Evolutionary conservation across 2,329 filamentous ascomycete genomes (phyloP), one percentile per base, ranked within the genome.

Genomic region (Pestalotiopsis sp.): DNA sequence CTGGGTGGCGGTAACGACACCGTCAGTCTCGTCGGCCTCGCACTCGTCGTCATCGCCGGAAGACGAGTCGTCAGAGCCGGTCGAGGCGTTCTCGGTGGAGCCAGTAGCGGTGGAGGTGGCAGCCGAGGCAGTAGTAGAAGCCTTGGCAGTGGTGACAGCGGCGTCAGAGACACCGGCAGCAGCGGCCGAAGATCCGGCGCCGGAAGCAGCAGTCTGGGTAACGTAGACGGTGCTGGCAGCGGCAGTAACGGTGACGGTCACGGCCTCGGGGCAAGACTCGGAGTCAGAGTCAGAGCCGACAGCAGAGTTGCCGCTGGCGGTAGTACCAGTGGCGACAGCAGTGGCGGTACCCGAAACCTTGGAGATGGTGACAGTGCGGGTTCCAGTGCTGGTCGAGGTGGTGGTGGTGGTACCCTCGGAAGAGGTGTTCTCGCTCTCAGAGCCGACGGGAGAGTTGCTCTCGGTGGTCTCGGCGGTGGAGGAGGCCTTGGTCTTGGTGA

Each of bases 1-100:
- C 38, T 74, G 73, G 38, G 74, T 77, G 58, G 73, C 76, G 38
- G 74, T 77, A 64, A 81, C 78, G 66, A 80, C 81, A 69, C 80
- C 77, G 76, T 65, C 76, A 74, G 72, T 75, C 69, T 70, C 71
- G 52, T 77, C 76, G 52, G 73, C 64, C 7, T 69, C 68, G 72
- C 72, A 73, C 57, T 73, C 72, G 25, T 72, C 69, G 2, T 36
- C 64, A n/a, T 38, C 69, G 17, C 71, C 69, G n/a, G 45, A 52
- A 9, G 45, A 52, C n/a, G 39, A 67, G n/a, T 69, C 69, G 31
- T 73, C 70, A 62, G 60, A 60, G 39, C 61, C 71, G 61, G 73
- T 36, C 31, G 31, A 73, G 31, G 61, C 20, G 61, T 31, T 41
- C 23, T 64, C 70, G 41, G 70, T 69, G 57, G 62, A 66, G 14